Percentiles rank a stretch among this genome's conserved stretches.
Conservation (phyloP, 2,329 filamentous ascomycete genomes). For the Colletotrichum higginsianum region DNA sequence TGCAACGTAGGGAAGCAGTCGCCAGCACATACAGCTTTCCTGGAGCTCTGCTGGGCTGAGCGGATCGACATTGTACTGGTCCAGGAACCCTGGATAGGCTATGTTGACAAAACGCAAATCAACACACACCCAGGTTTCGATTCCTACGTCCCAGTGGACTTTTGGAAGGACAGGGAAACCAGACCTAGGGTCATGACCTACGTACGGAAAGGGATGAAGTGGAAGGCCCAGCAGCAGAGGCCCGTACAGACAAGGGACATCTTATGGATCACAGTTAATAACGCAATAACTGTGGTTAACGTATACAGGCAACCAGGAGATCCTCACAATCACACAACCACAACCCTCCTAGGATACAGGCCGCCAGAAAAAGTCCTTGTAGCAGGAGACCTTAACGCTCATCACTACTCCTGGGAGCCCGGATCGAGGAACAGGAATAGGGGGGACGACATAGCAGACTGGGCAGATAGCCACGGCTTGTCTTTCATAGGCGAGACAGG, state of each 20-base stretch:
- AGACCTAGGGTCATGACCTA: constrained; percentile 13
- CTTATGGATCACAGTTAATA: constrained; percentile 6
- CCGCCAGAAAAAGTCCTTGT: neutral
- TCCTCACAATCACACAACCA: neutral
- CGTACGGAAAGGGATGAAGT: neutral
- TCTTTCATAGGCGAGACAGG: neutral
- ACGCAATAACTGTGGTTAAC: constrained; percentile 2
- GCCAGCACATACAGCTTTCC: constrained; percentile 1
- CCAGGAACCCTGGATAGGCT: constrained; percentile 18
- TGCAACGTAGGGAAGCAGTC: constrained; percentile 15
- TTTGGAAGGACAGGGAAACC: neutral
- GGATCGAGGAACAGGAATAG: neutral
- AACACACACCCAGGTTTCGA: constrained; percentile 13
- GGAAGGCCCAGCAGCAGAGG: constrained; percentile 1
- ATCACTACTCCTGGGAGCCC: neutral
- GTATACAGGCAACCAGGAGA: constrained; percentile 7
- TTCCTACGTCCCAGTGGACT: neutral
- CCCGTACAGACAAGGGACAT: constrained; percentile 2
- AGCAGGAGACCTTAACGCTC: constrained; percentile 6
- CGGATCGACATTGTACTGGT: constrained; percentile 4
- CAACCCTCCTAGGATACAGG: neutral
- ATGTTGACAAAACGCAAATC: constrained; percentile 13
- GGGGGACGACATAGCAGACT: neutral
- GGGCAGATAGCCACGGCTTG: neutral
- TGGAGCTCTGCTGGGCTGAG: constrained; percentile 16